Evolutionary conservation across 805 yeast species (phyloP).

Genomic region (Grigorovia humatica): DNA sequence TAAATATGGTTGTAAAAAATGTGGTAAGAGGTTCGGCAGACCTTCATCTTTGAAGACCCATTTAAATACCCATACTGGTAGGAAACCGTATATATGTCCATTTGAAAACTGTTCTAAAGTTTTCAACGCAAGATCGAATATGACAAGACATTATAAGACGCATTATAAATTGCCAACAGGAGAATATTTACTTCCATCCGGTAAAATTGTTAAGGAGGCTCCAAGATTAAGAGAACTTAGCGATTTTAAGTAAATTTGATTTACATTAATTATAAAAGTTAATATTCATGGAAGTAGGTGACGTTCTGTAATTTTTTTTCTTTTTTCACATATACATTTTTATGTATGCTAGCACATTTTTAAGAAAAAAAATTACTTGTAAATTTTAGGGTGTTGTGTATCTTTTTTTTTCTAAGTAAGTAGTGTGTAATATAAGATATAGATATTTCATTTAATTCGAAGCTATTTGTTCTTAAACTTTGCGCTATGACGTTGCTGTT

Average conservation of each 20-base stretch:
- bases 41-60: conserved; percentile 83
- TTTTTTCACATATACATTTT: not conserved
- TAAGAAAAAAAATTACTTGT: not conserved
- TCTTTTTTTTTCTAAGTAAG: not conserved
- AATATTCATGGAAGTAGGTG: not conserved
- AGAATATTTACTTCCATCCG: conserved; percentile 14
- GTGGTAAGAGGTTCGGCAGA: conserved; percentile 72
- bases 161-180: conserved; percentile 17
- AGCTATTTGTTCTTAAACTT: not conserved
- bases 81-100: conserved; percentile 74
- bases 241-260: not conserved
- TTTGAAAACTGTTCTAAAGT: conserved; percentile 51
- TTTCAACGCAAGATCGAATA: conserved; percentile 34
- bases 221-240: conserved; percentile 13
- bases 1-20: conserved; percentile 49
- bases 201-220: conserved; percentile 8
- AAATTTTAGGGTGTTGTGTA: not conserved
- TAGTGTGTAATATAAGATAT: not conserved
- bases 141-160: conserved; percentile 23
- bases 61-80: conserved; percentile 76
- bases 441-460: not conserved
- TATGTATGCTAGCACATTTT: not conserved
- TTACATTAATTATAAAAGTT: not conserved
- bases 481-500: too few relatives aligned
- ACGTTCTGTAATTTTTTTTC: not conserved